A percentile compares a stretch with the other conserved stretches of the same genome.
These are phyloP conservation scores for Yamadazyma philogaea DNA, from an alignment of 805 yeast species.

Conservation along the genomic window DNA sequence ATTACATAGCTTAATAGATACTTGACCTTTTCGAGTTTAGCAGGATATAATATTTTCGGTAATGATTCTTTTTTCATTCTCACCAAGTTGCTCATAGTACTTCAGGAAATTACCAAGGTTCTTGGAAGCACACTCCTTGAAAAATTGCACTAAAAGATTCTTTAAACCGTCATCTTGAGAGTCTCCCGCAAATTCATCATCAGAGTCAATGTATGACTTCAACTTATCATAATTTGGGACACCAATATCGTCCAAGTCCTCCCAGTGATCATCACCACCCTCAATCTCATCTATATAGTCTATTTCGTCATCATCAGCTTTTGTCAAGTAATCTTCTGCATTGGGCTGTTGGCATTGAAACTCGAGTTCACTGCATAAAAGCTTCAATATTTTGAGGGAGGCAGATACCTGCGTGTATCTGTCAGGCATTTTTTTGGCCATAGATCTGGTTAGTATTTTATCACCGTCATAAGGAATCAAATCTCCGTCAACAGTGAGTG, in stretches of 20 bases:
- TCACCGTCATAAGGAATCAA: slow-evolving; percentile 58
- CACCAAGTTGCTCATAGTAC: slow-evolving; percentile 47
- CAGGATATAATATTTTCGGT: slow-evolving; percentile 47
- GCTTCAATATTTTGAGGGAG: slow-evolving; percentile 65
- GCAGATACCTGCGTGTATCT: slow-evolving; percentile 65
- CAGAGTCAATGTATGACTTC: slow-evolving; percentile 52
- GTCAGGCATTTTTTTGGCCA: slow-evolving; percentile 64
- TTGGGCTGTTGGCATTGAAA: slow-evolving; percentile 58
- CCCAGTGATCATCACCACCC: slow-evolving; percentile 58
- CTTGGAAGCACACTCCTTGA: slow-evolving; percentile 52
- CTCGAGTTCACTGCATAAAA: slow-evolving; percentile 65
- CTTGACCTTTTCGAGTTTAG: neutral
- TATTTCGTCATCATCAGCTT: slow-evolving; percentile 45
- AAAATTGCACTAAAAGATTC: slow-evolving; percentile 47
- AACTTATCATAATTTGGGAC: slow-evolving; percentile 62
- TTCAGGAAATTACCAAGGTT: slow-evolving; percentile 50
- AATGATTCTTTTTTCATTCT: slow-evolving; percentile 52
- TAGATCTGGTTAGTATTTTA: slow-evolving; percentile 80
- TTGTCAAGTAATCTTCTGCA: slow-evolving; percentile 37
- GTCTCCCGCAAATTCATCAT: slow-evolving; percentile 36
- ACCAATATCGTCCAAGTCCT: slow-evolving; percentile 67
- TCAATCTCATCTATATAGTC: slow-evolving; percentile 33
- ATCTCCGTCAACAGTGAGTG: slow-evolving; percentile 72
- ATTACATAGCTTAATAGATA: neutral
- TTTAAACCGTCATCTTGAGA: slow-evolving; percentile 31